Conservation (phyloP, 805 yeast genomes). For the Maudiozyma turicensis region DNA sequence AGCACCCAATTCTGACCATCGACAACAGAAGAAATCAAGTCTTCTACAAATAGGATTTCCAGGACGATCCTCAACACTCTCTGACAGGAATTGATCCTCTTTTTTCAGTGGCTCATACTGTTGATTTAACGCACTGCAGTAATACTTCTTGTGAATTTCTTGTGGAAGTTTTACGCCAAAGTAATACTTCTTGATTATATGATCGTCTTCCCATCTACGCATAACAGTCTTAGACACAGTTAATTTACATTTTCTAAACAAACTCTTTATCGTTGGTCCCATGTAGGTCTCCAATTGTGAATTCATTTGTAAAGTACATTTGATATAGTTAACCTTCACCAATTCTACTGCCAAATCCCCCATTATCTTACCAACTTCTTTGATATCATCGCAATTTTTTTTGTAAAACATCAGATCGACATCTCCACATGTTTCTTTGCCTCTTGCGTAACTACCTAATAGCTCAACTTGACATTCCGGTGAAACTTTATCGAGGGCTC, state of each 20-base stretch:
- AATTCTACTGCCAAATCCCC: conserved; percentile 14
- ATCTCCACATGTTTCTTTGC: conserved; percentile 21
- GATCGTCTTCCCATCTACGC: conserved; percentile 1
- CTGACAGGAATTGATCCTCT: conserved; percentile 18
- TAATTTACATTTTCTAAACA: conserved; percentile 6
- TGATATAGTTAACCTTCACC: conserved; percentile 13
- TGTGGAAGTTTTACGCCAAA: conserved; percentile 14
- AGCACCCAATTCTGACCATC: conserved; percentile 27
- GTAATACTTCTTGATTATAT: conserved; percentile 11
- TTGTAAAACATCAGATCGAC: conserved; percentile 26
- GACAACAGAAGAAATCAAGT: conserved; percentile 24
- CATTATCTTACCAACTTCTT: conserved; percentile 13
- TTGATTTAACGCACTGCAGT: neutral
- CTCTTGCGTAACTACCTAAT: conserved; percentile 26
- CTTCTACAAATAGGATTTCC: conserved; percentile 19
- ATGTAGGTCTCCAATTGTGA: conserved; percentile 7
- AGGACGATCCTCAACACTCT: conserved; percentile 4
- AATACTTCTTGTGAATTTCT: neutral
- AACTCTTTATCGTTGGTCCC: conserved; percentile 6
- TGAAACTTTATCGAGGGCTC: conserved; percentile 13
- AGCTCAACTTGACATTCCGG: conserved; percentile 15
- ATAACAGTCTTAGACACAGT: neutral
- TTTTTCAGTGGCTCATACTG: conserved; percentile 3
- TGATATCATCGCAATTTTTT: conserved; percentile 16
- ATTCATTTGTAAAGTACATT: conserved; percentile 20